Evolutionary conservation across 805 yeast species (phyloP).

Genomic region (Lachancea dasiensis): DNA sequence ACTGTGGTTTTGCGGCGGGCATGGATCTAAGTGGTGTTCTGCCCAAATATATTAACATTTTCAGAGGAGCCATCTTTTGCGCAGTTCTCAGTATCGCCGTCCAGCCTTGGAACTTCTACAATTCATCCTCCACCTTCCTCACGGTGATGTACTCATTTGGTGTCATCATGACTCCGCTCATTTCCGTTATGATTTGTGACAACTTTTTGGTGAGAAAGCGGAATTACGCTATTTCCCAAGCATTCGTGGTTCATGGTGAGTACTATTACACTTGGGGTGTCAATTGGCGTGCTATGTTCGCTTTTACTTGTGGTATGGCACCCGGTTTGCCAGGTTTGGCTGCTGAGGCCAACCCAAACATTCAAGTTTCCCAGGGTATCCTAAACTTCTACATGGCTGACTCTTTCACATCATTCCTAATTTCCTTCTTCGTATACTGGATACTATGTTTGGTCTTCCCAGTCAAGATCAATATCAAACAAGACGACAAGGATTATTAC

Average conservation of each 20-base stretch:
- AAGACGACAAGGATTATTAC: conserved; percentile 33
- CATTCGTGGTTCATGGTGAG: conserved; percentile 26
- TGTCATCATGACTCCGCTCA: conserved; percentile 33
- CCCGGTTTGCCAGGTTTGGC: conserved; percentile 41
- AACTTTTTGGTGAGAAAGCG: conserved; percentile 34
- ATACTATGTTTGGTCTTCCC: conserved; percentile 30
- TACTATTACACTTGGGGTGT: conserved; percentile 38
- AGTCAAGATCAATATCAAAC: conserved; percentile 23
- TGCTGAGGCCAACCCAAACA: conserved; percentile 20
- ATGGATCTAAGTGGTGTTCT: conserved; percentile 35
- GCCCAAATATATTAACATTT: conserved; percentile 30
- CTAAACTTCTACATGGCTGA: conserved; percentile 35
- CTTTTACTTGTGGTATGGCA: conserved; percentile 35
- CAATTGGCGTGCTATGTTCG: conserved; percentile 38
- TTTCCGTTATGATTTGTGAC: conserved; percentile 36
- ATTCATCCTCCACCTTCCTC: conserved; percentile 27
- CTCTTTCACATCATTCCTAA: conserved; percentile 33
- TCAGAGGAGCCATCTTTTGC: conserved; percentile 32
- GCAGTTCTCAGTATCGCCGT: conserved; percentile 32
- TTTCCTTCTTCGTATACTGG: conserved; percentile 31
- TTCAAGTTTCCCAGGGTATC: conserved; percentile 26
- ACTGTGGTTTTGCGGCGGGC: conserved; percentile 35
- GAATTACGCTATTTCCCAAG: conserved; percentile 33
- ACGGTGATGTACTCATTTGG: conserved; percentile 34
- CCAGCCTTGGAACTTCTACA: conserved; percentile 37